Evolutionary conservation across 257 asterid species (phyloP), one percentile per base, ranked within the genome.

Genomic region (Gentiana dahurica): DNA sequence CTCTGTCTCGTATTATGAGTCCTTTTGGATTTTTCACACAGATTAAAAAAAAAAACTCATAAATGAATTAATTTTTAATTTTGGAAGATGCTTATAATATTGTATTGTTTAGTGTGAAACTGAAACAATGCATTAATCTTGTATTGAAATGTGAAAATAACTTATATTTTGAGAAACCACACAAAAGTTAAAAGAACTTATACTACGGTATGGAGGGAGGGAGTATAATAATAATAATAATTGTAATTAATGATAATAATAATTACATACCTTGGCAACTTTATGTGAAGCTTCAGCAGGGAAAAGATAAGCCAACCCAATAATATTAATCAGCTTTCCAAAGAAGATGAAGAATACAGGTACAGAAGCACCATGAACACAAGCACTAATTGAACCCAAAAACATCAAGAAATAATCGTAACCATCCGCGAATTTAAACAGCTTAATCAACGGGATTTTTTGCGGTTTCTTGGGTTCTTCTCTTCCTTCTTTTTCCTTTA

Each of bases 311-410:
- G 99, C 95, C 58, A 81, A 43, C 3, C 99, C 99, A 46, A 89
- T 82, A 56, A 92, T 64, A 64, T 92, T 80, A 9, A 88, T 92
- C 82, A 92, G 53, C 48, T 92, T 83, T 1, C 97, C 99, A 36
- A 88, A 92, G 87, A 81, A 92, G 51, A 92, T 81, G 69, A 92
- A 92, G 91, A 92, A 92, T 39, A 92, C 87, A 0, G 99, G 99
- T 1, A 92, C 97, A 0, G 99, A 92, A 33, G 97, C 99, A 2
- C 97, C 99, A 53, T 92, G 99, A 58, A 83, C 74, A 52, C 94
- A 88, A 6, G 99, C 99, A 4, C 97, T 91, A 4, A 88, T 44
- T 0, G 87, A 83, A 8, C 99, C 99, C 5, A 76, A 46, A 54
- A 76, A 69, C 97, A 92, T 92, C 60, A 92, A 59, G 3, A 85